A percentile compares a stretch with the other conserved stretches of the same genome.
phyloP scores from a whole-genome alignment of 805 yeast genomes.

The Myxozyma kluyveri region DNA sequence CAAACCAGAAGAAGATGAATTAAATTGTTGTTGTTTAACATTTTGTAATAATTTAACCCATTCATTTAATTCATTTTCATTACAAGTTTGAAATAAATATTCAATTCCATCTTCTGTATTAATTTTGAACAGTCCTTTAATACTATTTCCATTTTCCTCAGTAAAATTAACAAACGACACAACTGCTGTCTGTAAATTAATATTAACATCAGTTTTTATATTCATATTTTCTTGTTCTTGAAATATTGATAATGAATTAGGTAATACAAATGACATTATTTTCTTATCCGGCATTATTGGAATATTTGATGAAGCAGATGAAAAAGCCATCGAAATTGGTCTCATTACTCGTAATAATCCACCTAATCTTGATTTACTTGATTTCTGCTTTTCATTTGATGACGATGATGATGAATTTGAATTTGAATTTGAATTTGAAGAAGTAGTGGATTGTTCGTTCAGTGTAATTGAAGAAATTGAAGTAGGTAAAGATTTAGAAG shows the following conservation, averaged over 20 bases:
- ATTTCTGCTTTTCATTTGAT: slow-evolving; percentile 10
- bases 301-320: slow-evolving; percentile 23
- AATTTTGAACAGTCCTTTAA: slow-evolving; percentile 42
- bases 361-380: slow-evolving; percentile 38
- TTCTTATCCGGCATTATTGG: slow-evolving; percentile 43
- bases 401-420: no score
- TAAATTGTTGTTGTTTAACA: not conserved
- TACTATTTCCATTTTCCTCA: slow-evolving; percentile 39
- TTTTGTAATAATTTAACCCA: slow-evolving; percentile 52
- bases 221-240: slow-evolving; percentile 32
- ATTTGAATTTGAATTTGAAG: no score
- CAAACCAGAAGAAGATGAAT: not conserved
- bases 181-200: no score
- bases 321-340: slow-evolving; percentile 42
- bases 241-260: slow-evolving; percentile 46
- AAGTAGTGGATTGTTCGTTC: no score
- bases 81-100: slow-evolving; percentile 63
- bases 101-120: slow-evolving; percentile 51
- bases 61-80: slow-evolving; percentile 60
- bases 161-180: slow-evolving; percentile 44
- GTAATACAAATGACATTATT: slow-evolving; percentile 56
- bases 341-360: slow-evolving; percentile 42
- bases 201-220: slow-evolving; percentile 53
- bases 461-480: no score
- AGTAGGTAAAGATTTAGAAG: no score